Base-by-base conservation (phyloP, 2,329 filamentous ascomycete species). In the Aspergillus ochraceoroseus region DNA sequence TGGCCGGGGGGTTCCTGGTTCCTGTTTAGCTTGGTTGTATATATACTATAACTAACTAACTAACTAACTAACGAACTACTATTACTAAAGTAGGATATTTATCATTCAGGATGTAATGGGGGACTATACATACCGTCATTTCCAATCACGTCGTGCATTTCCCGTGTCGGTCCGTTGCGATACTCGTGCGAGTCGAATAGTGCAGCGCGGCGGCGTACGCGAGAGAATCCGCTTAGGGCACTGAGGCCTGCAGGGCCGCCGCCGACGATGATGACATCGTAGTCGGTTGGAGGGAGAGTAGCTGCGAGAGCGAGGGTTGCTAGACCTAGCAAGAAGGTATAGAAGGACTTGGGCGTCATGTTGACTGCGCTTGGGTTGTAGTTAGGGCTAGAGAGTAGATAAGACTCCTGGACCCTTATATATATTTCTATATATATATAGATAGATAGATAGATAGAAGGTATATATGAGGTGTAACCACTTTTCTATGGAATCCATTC, bases 101-200 rank as follows among this genome's bases (percentile, higher is more conserved):
- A 44, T 41, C 2, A 12, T 13, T 18, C 3, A 9, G 34, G 47
- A 5, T 38, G 44, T 46, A n/a, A 14, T 11, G 8, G 11, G 5
- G 29, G 7, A n/a, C 15, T 37, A 12, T 29, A 12, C 8, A 20
- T 53, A 78, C 77, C 77, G 36, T 81, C 77, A 41, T 70, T 75
- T 2, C 76, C 77, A 17, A 80, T 64, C 0, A 81, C 73, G 54
- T 81, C 78, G 57, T 82, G 78, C 68, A 80, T 74, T 47, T 78
- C 70, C 9, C 77, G 62, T 0, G 78, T 80, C 0, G 68, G 62
- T 1, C 38, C 67, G 52, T 81, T 82, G 36, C 78, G 73, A 49
- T 82, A 82, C 19, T 70, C 64, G 8, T 71, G 73, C 13, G 74
- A 78, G 55, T 82, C 78, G 38, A 81, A 72, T 28, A 82, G 56